Evolutionary conservation across 805 yeast species (phyloP).

Genomic region (Scheffersomyces stipitis): DNA sequence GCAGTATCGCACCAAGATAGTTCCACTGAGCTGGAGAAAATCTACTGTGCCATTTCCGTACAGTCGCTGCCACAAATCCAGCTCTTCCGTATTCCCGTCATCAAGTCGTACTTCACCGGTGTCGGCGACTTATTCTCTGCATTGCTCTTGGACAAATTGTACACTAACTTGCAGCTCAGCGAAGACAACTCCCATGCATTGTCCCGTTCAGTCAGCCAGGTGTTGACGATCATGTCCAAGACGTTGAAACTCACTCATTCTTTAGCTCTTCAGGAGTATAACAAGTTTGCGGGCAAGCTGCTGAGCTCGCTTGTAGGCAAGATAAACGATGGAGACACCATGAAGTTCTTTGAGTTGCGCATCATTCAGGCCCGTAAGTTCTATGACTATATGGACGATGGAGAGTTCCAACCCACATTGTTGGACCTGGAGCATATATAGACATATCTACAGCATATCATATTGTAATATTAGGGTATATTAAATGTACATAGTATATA

Average conservation of each 20-base stretch:
- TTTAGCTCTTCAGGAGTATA: slow-evolving; percentile 23
- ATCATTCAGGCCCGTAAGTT: slow-evolving; percentile 58
- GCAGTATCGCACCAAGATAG: slow-evolving; percentile 9
- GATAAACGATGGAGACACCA: slow-evolving; percentile 55
- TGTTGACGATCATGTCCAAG: slow-evolving; percentile 52
- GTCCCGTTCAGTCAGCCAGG: slow-evolving; percentile 50
- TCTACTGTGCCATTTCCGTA: slow-evolving; percentile 29
- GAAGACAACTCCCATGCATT: slow-evolving; percentile 15
- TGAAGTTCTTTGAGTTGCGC: slow-evolving; percentile 74
- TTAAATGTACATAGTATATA: too few species aligned
- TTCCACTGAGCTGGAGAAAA: slow-evolving; percentile 14
- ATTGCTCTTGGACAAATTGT: slow-evolving; percentile 62
- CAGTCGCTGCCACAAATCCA: not conserved
- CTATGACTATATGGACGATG: slow-evolving; percentile 24
- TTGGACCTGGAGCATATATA: too few species aligned
- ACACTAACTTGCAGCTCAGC: slow-evolving; percentile 16
- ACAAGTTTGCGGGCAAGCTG: slow-evolving; percentile 27
- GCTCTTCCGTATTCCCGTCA: slow-evolving; percentile 53
- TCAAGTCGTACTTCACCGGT: slow-evolving; percentile 87
- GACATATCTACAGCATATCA: too few species aligned
- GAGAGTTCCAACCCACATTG: slow-evolving; percentile 14
- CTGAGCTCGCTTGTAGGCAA: slow-evolving; percentile 33
- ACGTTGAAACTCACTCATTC: slow-evolving; percentile 50
- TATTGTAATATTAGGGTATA: too few species aligned
- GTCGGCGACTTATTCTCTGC: slow-evolving; percentile 93